Evolutionary conservation across 2,329 filamentous ascomycete genomes (phyloP), one percentile per base, ranked within the genome.

Genomic region (Xylaria sp.): DNA sequence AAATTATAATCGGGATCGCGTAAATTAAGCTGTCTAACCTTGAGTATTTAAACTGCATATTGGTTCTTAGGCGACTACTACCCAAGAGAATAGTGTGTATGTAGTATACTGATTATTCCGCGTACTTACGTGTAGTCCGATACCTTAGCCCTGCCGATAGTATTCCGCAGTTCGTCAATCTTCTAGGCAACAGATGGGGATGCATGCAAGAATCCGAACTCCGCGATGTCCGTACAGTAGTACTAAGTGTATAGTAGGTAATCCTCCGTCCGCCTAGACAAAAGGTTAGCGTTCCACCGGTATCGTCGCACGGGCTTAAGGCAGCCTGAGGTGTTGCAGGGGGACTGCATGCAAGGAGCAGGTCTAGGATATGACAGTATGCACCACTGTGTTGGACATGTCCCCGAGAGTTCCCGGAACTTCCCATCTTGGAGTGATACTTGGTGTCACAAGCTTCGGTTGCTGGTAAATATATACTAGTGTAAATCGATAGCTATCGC

Each of bases 391-490:
- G 54, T 42, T n/a, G 37, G 13, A 23, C 23, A 35, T 54, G 58
- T 54, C 53, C 6, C 32, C 13, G 16, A 23, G 51, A 54, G 68
- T 70, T 63, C 23, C 48, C n/a, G 61, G 61, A 40, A 70, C 67
- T 63, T 66, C 44, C 23, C 23, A 63, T 6, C 53, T 53, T 29
- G 37, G 23, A n/a, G n/a, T n/a, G n/a, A n/a, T n/a, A 53, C 44
- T 50, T 35, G 35, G 40, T 12, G 25, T 47, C 63, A 60, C 48
- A 53, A 60, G 63, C 63, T 64, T 63, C 29, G 42, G 61, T 37
- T 40, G 21, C 29, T 58, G 42, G 40, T 23, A 25, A 10, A 47
- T 1, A 8, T 23, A 13, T 40, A 18, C n/a, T 10, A 21, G n/a
- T 21, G 44, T 23, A 16, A 18, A 18, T 44, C 40, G 40, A n/a